Percentiles rank a stretch among this genome's conserved stretches.
Evolutionary conservation across 2,329 filamentous ascomycete species (phyloP).

Genomic region (Metarhizium brunneum): DNA sequence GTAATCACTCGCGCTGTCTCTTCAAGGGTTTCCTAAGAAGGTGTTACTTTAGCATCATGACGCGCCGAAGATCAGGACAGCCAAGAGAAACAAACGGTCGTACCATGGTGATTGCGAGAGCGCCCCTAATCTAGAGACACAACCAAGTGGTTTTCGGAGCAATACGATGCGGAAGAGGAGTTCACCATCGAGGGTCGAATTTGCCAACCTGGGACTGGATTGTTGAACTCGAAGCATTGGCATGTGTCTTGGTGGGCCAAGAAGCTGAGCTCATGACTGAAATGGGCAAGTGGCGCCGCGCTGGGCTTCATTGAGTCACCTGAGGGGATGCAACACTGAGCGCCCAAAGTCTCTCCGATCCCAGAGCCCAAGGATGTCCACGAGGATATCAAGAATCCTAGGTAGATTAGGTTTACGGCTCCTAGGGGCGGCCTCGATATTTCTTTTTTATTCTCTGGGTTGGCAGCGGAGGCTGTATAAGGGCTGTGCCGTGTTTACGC

Average conservation of each 20-base stretch:
- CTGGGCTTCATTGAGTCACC: too few species aligned
- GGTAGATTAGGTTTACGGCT: too few species aligned
- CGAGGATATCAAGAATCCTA: too few species aligned
- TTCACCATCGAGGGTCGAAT: neutral
- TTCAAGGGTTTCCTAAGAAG: constrained; percentile 23
- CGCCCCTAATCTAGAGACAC: neutral
- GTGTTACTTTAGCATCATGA: neutral
- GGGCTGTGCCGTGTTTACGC: too few species aligned
- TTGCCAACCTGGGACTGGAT: neutral
- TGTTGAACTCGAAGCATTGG: neutral
- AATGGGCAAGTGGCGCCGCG: too few species aligned
- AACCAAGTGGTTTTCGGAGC: neutral
- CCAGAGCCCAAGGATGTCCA: too few species aligned
- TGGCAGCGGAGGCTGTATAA: too few species aligned
- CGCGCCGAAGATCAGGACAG: neutral
- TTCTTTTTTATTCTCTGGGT: too few species aligned
- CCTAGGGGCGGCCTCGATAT: too few species aligned
- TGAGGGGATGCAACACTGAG: too few species aligned
- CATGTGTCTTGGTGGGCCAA: neutral
- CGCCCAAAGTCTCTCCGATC: too few species aligned
- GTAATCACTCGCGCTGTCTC: constrained; percentile 31
- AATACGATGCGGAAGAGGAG: neutral
- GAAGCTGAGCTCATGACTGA: too few species aligned
- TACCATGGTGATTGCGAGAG: neutral
- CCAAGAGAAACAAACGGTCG: neutral